phyloP scores from a whole-genome alignment of 2,329 filamentous ascomycete species.

The Exophiala sp. region DNA sequence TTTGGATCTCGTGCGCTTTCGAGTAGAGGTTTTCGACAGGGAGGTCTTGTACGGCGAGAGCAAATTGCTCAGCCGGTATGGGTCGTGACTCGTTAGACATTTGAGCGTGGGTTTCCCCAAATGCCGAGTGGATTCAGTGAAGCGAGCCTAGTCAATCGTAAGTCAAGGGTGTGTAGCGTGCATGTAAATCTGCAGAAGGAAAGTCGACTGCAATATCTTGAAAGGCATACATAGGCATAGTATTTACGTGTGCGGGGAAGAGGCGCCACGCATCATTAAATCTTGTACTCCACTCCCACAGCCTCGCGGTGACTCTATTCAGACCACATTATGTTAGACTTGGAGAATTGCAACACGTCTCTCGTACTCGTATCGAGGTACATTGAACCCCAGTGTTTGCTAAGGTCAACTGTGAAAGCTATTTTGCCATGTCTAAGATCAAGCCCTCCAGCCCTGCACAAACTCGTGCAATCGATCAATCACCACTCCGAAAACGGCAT shows the following conservation, averaged over 20 bases:
- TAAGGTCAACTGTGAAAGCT: neutral
- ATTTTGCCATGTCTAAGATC: slow-evolving; percentile 19
- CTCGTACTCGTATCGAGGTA: neutral
- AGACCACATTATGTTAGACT: neutral
- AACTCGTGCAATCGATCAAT: slow-evolving; percentile 94
- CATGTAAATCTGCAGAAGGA: no score
- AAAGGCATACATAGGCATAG: no score
- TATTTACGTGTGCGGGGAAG: no score
- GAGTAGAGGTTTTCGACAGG: slow-evolving; percentile 57
- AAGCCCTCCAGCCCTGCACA: slow-evolving; percentile 85
- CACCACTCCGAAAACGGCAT: slow-evolving; percentile 84
- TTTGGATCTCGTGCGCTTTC: slow-evolving; percentile 60
- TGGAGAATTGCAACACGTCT: neutral
- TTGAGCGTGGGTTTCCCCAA: neutral
- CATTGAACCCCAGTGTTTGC: no score
- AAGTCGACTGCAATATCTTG: no score
- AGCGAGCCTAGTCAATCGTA: no score
- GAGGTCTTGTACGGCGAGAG: slow-evolving; percentile 55
- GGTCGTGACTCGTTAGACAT: slow-evolving; percentile 52
- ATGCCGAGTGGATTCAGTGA: no score
- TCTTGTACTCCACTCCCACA: no score
- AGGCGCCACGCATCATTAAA: no score
- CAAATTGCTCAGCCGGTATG: slow-evolving; percentile 51
- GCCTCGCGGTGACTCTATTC: no score
- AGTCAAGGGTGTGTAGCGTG: no score